Evolutionary conservation across 352 stramenopile genomes (phyloP), one percentile per base, ranked within the genome.

Genomic region (Aphanomyces stellatus): DNA sequence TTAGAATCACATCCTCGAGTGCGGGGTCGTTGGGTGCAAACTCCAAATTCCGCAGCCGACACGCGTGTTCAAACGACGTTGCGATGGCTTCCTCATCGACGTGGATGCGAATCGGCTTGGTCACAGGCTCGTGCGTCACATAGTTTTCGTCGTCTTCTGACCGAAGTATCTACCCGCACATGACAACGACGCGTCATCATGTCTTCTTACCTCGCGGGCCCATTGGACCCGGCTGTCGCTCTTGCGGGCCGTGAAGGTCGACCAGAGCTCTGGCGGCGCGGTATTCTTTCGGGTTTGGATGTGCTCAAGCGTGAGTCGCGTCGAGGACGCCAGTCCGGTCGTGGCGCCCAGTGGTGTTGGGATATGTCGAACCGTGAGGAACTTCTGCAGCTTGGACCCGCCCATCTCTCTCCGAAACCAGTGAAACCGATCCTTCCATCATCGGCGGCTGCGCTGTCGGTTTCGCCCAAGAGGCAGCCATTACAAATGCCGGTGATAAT

Each of bases 341-440:
- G 49, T 57, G 11, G 49, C 13, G 5, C 49, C 49, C 49, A 57
- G 49, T 1, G 49, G 49, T 1, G 49, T 57, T 57, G 30, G 49
- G 19, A 57, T 33, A 24, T 37, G 49, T 30, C 30, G 49, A n/a
- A n/a, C 49, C 30, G 49, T 30, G 22, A 57, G 49, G 49, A 57
- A 57, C 49, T 57, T 57, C 30, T 57, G 49, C 25, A 57, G 49
- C 30, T 57, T 57, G 19, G 2, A 57, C 11, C n/a, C 49, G 22
- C 49, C 49, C 49, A 57, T 57, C 6, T n/a, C 11, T 46, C n/a
- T n/a, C n/a, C n/a, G n/a, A n/a, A n/a, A n/a, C n/a, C n/a, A n/a
- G n/a, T n/a, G n/a, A n/a, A n/a, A n/a, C n/a, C n/a, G n/a, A n/a
- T n/a, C n/a, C n/a, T n/a, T n/a, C n/a, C n/a, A n/a, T n/a, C n/a